These are phyloP conservation scores for Globisporangium cylindrosporum DNA, from an alignment of 352 stramenopile genomes.

Conservation along the genomic window DNA sequence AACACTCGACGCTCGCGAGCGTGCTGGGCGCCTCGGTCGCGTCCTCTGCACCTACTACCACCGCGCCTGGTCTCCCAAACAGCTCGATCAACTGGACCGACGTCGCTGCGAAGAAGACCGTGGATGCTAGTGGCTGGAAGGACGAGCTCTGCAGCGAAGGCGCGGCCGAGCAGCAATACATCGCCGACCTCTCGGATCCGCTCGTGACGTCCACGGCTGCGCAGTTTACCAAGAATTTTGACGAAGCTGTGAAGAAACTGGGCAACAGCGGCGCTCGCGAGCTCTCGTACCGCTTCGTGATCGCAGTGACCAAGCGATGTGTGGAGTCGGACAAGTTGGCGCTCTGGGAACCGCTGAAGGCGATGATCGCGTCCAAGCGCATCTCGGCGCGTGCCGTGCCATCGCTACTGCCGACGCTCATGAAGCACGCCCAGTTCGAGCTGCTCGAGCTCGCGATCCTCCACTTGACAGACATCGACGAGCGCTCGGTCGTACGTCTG, in stretches of 20 bases:
- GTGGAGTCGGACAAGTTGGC: conserved; percentile 50
- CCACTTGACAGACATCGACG: conserved; percentile 76
- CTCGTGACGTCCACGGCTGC: conserved; percentile 32
- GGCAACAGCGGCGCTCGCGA: conserved; percentile 3
- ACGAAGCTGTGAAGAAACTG: conserved; percentile 37
- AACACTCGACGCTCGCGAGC: conserved; percentile 66
- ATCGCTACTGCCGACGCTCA: conserved; percentile 55
- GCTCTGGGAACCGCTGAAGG: conserved; percentile 53
- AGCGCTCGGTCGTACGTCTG: conserved; percentile 65
- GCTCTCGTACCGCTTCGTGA: conserved; percentile 59
- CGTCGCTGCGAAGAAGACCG: conserved; percentile 27
- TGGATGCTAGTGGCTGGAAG: conserved; percentile 35
- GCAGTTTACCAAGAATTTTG: conserved; percentile 51
- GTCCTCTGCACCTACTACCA: neutral
- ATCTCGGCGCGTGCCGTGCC: conserved; percentile 65
- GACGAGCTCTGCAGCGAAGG: conserved; percentile 43
- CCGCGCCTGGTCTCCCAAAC: conserved; percentile 39
- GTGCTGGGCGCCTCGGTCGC: conserved; percentile 50
- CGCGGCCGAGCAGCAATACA: conserved; percentile 49
- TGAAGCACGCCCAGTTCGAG: conserved; percentile 63
- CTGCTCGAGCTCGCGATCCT: conserved; percentile 61
- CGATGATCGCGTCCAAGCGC: conserved; percentile 48
- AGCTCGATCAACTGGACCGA: conserved; percentile 40
- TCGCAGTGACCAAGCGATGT: conserved; percentile 56
- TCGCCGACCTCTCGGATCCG: conserved; percentile 46